Conservation (phyloP, 2,329 filamentous ascomycete species). For the Aureobasidium sp. region DNA sequence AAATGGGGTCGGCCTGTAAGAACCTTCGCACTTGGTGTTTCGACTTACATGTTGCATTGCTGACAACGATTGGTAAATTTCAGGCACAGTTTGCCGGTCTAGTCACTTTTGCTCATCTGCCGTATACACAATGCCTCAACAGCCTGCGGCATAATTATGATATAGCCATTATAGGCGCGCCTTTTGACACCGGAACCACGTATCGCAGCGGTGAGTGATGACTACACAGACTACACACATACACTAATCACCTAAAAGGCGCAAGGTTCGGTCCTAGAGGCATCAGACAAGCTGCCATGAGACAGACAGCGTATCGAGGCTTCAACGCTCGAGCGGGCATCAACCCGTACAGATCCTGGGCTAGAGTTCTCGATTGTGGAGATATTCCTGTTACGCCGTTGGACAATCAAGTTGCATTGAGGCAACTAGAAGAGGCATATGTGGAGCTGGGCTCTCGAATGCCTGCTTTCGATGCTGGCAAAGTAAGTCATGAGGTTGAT, state of each 20-base stretch:
- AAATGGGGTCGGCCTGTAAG: not conserved
- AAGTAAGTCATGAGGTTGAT: not conserved
- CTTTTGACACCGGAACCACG: conserved; percentile 37
- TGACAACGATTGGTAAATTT: too few species aligned
- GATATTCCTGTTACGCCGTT: conserved; percentile 82
- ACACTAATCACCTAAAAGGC: conserved; percentile 16
- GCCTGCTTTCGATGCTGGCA: not conserved
- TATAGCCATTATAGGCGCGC: conserved; percentile 40
- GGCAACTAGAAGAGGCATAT: not conserved
- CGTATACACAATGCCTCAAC: conserved; percentile 39
- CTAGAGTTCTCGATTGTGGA: conserved; percentile 74
- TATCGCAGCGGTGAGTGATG: not conserved
- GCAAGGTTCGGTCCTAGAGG: conserved; percentile 76
- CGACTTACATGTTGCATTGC: too few species aligned
- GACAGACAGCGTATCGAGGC: conserved; percentile 63
- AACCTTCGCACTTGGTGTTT: too few species aligned
- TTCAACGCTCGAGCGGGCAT: conserved; percentile 75
- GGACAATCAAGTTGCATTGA: conserved; percentile 65
- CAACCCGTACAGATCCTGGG: conserved; percentile 76
- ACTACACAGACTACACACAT: too few species aligned
- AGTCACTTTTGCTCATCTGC: conserved; percentile 33
- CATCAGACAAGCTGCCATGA: conserved; percentile 72
- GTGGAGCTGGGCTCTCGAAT: not conserved
- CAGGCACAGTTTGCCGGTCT: conserved; percentile 23
- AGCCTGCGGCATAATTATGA: conserved; percentile 28